Percentiles rank a stretch among this genome's conserved stretches.
phyloP scores from a whole-genome alignment of 2,329 filamentous ascomycete genomes.

The Aureobasidium sp. region DNA sequence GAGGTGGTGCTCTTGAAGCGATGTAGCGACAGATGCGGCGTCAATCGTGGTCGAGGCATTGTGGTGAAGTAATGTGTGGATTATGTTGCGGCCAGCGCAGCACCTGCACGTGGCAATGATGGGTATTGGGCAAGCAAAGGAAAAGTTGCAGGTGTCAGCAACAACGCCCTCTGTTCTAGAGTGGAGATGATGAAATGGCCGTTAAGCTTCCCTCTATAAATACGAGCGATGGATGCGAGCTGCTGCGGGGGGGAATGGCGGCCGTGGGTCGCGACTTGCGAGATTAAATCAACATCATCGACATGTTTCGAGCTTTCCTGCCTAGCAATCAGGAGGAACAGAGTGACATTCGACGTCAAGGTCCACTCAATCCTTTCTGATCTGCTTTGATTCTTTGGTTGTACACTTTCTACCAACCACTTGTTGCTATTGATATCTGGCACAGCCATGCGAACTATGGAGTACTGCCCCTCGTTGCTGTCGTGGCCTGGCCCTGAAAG shows the following conservation, averaged over 20 bases:
- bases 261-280: neutral
- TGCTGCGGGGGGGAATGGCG: neutral
- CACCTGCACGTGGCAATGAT: neutral
- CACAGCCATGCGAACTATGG: neutral
- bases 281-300: constrained; percentile 1
- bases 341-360: neutral
- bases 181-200: constrained; percentile 7
- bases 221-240: constrained; percentile 5
- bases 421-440: neutral
- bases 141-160: neutral
- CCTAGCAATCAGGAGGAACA: neutral
- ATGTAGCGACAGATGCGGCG: constrained; percentile 27
- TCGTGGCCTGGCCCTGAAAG: constrained; percentile 9
- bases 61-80: neutral
- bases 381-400: neutral
- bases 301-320: neutral
- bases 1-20: constrained; percentile 23
- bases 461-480: constrained; percentile 7
- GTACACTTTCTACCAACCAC: too few species aligned
- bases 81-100: constrained; percentile 9
- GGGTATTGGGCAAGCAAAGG: neutral
- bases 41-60: constrained; percentile 24
- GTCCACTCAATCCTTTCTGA: neutral
- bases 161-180: neutral
- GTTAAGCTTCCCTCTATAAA: constrained; percentile 4